Base-by-base conservation (phyloP, 495 filamentous ascomycete species). In the Entonaema liquescens region DNA sequence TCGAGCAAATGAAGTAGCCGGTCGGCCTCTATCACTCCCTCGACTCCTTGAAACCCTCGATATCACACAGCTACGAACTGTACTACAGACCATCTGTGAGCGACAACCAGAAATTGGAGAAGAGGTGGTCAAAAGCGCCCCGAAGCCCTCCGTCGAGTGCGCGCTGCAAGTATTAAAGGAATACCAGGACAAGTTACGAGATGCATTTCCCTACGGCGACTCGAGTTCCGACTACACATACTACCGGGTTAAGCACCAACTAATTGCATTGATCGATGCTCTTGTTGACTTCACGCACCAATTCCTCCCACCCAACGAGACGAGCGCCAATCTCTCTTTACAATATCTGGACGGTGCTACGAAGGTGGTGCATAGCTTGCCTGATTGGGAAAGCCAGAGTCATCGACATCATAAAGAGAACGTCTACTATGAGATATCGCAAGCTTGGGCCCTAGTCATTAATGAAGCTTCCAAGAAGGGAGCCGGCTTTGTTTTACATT, bases 381-480 rank as follows among this genome's bases (percentile, higher is more conserved):
- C 95, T 5, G 87, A 93, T 55, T 98, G 92, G 92, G 90, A 91
- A 67, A 91, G 88, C 59, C 91, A 90, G 42, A 87, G 91, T 68
- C 90, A 98, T 78, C 94, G 94, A 62, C 85, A 95, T 69, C 92
- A 95, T 83, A 97, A 97, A 78, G 89, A 95, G 67, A 92, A 92
- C 68, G 93, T 94, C 13, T 98, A 98, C 77, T 95, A 99, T 72
- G 96, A 98, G 78, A 93, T 99, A 47, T 90, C 92, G 50, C 91
- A 90, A 72, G 96, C 95, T 9, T 99, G 95, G 95, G 89, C 93
- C 29, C 75, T 97, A 75, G 95, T 97, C 44, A 93, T 99, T 60
- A 90, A 89, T 35, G 95, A 98, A 77, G 94, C 94, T 9, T 89
- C 93, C 21, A 98, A 98, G 81, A 85, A 91, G 58, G 95, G 93